These are phyloP conservation scores for Cetradonia linearis DNA, from an alignment of 495 filamentous ascomycete genomes.

Conservation along the genomic window DNA sequence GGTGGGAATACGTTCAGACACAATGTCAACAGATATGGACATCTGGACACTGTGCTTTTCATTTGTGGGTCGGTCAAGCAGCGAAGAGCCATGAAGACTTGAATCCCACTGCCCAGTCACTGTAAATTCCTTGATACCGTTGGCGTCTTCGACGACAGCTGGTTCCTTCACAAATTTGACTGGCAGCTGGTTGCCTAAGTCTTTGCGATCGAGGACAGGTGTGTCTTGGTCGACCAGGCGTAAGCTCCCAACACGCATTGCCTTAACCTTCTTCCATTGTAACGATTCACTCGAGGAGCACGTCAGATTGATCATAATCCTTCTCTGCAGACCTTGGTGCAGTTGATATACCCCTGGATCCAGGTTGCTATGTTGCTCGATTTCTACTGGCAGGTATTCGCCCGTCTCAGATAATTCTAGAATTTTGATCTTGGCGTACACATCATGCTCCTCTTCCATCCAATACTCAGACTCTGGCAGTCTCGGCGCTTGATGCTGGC, in stretches of 20 bases:
- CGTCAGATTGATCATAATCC: constrained; percentile 72
- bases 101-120: constrained; percentile 93
- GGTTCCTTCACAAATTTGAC: constrained; percentile 69
- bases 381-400: constrained; percentile 85
- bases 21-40: constrained; percentile 71
- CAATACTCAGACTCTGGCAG: constrained; percentile 88
- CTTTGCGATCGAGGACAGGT: constrained; percentile 68
- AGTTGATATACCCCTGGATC: constrained; percentile 87
- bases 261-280: constrained; percentile 71
- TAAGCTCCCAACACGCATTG: constrained; percentile 67
- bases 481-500: constrained; percentile 52
- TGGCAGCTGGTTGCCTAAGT: constrained; percentile 59
- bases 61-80: constrained; percentile 80
- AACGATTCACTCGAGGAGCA: constrained; percentile 82
- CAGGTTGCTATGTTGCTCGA: constrained; percentile 68
- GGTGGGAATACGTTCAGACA: constrained; percentile 63
- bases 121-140: constrained; percentile 83
- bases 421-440: constrained; percentile 78
- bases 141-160: constrained; percentile 65
- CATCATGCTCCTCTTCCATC: constrained; percentile 84
- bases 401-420: constrained; percentile 84
- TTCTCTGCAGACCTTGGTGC: constrained; percentile 87
- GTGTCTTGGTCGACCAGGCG: constrained; percentile 74
- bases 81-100: constrained; percentile 75
- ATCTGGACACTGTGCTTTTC: constrained; percentile 89